Base-by-base conservation (phyloP, 495 filamentous ascomycete genomes). In the Arthonia radiata region DNA sequence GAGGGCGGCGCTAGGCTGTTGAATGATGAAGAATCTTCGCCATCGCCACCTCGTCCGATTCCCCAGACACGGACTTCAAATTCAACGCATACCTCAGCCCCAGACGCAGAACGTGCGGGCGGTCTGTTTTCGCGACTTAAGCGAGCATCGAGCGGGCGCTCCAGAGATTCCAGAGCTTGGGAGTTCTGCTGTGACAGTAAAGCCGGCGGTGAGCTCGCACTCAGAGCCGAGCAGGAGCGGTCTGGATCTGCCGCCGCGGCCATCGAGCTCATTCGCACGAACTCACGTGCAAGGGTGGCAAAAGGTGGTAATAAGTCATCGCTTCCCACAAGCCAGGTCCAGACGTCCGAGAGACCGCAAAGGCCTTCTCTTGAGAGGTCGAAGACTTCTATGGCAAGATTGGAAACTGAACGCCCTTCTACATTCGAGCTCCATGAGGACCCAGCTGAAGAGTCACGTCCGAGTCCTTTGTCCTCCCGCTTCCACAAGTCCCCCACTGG, bases 1-100 rank as follows among this genome's bases (percentile, higher is more conserved):
- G 78, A 89, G 30, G 82, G 82, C 28, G 76, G 75, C 39, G 82
- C 80, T 2, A 68, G 78, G 47, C 54, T 93, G 17, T 56, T 73
- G 5, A 63, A 70, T 24, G 53, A 67, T 34, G 61, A 61, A 27
- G 61, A 61, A 37, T 39, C 55, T 28, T 62, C 65, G 4, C 65
- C 67, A n/a, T 83, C 81, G 1, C 77, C 80, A 6, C 71, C 74
- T 2, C 55, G 56, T 9, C 35, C 43, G 1, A 34, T 44, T 22
- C n/a, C n/a, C n/a, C n/a, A n/a, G n/a, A n/a, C n/a, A n/a, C n/a
- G n/a, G n/a, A n/a, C n/a, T n/a, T n/a, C n/a, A n/a, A n/a, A n/a
- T 58, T 59, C 11, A 56, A 53, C 47, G 18, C 67, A 37, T 31
- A 62, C 37, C 37, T 61, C 36, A 46, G 59, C 48, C 39, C 63